Base-by-base conservation (phyloP, 2,329 filamentous ascomycete genomes). In the Blumeriella jaapii region DNA sequence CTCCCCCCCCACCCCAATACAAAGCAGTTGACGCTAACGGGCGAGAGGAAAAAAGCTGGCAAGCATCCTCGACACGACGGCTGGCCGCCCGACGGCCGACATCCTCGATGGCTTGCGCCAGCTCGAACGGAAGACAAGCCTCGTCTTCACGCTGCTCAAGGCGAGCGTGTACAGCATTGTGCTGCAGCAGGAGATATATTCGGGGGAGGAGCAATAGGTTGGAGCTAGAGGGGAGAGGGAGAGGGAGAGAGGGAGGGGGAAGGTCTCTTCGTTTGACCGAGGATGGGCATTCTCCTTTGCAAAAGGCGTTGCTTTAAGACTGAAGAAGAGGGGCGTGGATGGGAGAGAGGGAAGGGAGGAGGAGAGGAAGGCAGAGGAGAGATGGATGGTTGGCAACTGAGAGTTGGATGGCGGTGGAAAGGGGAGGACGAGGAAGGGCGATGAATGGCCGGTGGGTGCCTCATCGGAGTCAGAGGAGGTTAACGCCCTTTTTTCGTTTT, bases 81-180 rank as follows among this genome's bases (percentile, higher is more conserved):
- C 73, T 12, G 69, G 73, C 28, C 71, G 75, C 16, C 82, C 87
- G 0, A 79, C 84, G 14, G 79, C 81, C 5, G 84, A 82, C 47
- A 87, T 93, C 38, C 69, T 93, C 34, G 85, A 98, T 58, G 80
- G 83, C 6, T 67, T 98, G 50, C 69, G 91, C 35, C 78, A 87
- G 27, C 67, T 98, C 36, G 91, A 98, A 66, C 71, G 91, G 50
- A 95, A 96, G 67, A 95, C 89, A 27, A 86, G 85, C 48, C 67
- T 94, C 36, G 89, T 95, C 14, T 96, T 93, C 60, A 98, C 91
- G 44, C 62, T 96, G 56, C 70, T 98, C 56, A 98, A 98, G 66
- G 89, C 91, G 12, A 96, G 89, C 59, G 91, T 98, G 45, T 98
- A 98, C 64, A 93, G 83, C 56, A 98, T 98, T 64, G 87, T 98